Base-by-base conservation (phyloP, 371 early-diverging fungal genomes). In the Mortierella sp. region DNA sequence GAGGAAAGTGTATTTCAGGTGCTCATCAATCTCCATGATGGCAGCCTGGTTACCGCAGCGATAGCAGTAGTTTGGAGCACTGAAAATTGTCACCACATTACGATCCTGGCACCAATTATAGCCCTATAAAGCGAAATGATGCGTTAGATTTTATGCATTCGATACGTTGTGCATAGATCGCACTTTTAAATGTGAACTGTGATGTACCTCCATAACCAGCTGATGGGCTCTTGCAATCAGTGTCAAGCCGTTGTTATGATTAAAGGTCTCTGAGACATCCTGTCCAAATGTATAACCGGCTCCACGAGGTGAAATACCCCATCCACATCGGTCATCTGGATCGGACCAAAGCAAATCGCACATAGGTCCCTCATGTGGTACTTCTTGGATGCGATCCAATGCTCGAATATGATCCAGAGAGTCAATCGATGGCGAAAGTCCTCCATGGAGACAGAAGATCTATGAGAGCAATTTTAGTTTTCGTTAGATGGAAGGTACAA, bases 51-150 rank as follows among this genome's bases (percentile, higher is more conserved):
- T 75, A 90, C 96, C 82, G 83, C 99, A 99, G 61, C 99, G 93
- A 87, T 99, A 99, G 86, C 99, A 99, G 86, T 99, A 99, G 86
- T 98, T 99, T 43, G 99, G 99, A 34, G 99, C 99, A 86, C 95
- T 95, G 83, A 99, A 99, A 65, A 99, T 97, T 35, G 99, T 99
- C 7, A 99, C 99, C 15, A 98, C 97, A 73, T 97, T 96, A 77
- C 96, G 92, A 63, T 99, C 98, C 84, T 98, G 99, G 83, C 95
- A 92, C 98, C 98, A 99, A 82, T 96, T 97, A 89, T 97, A 99
- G 43, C 97, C 97, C 93, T 76, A 45, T 10, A 7, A 28, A 17
- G 28, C 54, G 19, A 62, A 26, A n/a, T n/a, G n/a, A n/a, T n/a
- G n/a, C n/a, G n/a, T n/a, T n/a, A n/a, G n/a, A n/a, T n/a, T n/a